Evolutionary conservation across 352 stramenopile genomes (phyloP), one percentile per base, ranked within the genome.

Genomic region (Globisporangium spiculum): DNA sequence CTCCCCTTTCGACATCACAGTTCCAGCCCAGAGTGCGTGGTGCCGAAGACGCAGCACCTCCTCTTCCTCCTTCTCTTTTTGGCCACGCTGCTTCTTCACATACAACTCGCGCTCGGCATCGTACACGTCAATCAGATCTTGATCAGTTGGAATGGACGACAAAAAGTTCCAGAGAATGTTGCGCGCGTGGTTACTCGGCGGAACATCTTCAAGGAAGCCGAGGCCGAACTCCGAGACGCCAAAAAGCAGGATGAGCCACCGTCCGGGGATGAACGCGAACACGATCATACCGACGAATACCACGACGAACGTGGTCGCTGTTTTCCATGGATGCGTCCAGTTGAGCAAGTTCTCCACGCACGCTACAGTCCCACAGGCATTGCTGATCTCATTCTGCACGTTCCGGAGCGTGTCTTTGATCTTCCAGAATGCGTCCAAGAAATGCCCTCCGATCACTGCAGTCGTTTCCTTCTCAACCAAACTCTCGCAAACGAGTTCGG

Each of bases 291-390:
- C 75, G 48, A 81, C 66, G 2, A 83, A 67, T 4, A 93, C 74
- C 10, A 77, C 73, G 10, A 65, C 68, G 34, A 94, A 90, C 34
- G 87, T 81, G 0, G 83, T 72, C 9, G 75, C 86, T 48, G 88
- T 93, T 65, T 96, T 96, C 88, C 88, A 96, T 30, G 88, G 88
- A 60, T 96, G 88, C 26, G 88, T 92, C 88, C 88, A 96, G 74
- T 96, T 96, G 64, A 96, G 79, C 9, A 96, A 56, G 61, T 94
- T 94, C n/a, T 96, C 83, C 10, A 84, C 80, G 6, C 80, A 88
- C 2, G 87, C 84, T 57, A 93, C 68, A 16, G 81, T 84, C n/a
- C 84, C 86, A 38, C 88, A 96, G 8, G 77, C 75, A 14, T 73
- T 74, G 44, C 86, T 84, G 71, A 96, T 93, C 24, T 89, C 83